Percentiles rank a stretch among this genome's conserved stretches.
Evolutionary conservation across 2,329 filamentous ascomycete genomes (phyloP).

Genomic region (Penicillium janthinellum): DNA sequence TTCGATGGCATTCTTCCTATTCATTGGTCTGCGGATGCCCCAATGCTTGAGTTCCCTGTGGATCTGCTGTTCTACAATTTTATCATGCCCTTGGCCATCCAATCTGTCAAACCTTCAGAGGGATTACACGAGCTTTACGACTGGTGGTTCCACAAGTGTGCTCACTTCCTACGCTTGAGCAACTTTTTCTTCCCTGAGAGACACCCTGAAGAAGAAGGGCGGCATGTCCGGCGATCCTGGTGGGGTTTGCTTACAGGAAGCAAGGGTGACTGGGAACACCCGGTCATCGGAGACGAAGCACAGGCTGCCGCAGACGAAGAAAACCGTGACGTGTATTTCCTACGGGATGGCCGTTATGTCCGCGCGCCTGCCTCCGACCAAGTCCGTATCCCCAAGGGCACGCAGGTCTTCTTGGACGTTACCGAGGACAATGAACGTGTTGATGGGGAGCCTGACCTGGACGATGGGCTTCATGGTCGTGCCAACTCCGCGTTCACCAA

Average conservation of each 20-base stretch:
- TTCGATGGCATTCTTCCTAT: conserved; percentile 79
- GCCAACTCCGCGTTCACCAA: conserved; percentile 65
- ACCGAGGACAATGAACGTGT: conserved; percentile 65
- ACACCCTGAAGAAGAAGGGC: conserved; percentile 77
- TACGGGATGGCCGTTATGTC: conserved; percentile 78
- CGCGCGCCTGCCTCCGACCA: conserved; percentile 93
- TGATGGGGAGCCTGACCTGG: conserved; percentile 59
- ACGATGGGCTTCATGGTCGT: conserved; percentile 62
- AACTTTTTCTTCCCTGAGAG: conserved; percentile 92
- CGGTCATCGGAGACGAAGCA: conserved; percentile 38
- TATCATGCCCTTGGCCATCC: conserved; percentile 83
- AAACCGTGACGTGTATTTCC: conserved; percentile 52
- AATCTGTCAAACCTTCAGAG: conserved; percentile 81
- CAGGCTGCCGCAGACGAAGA: conserved; percentile 44
- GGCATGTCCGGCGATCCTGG: conserved; percentile 64
- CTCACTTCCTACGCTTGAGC: conserved; percentile 75
- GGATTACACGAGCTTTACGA: conserved; percentile 82
- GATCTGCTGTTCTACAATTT: conserved; percentile 97
- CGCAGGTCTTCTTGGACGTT: conserved; percentile 77
- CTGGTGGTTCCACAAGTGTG: conserved; percentile 95
- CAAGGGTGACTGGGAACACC: conserved; percentile 41
- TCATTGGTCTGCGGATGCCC: conserved; percentile 89
- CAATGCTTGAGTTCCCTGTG: conserved; percentile 89
- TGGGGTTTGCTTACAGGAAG: conserved; percentile 37
- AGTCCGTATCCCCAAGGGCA: conserved; percentile 86